Evolutionary conservation across 768 basidiomycete genomes (phyloP), one percentile per base, ranked within the genome.

Genomic region (Tricholoma hemisulphureum): DNA sequence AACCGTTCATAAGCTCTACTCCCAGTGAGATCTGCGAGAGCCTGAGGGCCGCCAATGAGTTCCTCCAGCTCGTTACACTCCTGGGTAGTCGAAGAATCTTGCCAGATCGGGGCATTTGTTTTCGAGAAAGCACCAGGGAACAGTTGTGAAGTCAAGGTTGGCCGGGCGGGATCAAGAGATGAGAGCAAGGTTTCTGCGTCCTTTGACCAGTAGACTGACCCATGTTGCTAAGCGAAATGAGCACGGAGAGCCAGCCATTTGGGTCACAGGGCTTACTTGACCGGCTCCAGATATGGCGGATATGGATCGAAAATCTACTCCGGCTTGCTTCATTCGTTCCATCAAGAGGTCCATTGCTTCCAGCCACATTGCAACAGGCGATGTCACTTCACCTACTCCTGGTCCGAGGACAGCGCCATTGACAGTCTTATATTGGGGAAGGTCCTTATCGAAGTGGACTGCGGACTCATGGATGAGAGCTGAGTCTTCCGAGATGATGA

Each of bases 1-100:
- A 96, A 96, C 10, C 93, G 81, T 66, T 93, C 90, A 66, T 95
- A 92, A 1, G 91, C 92, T 48, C 89, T 79, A 69, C 88, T 90
- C 5, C 93, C 93, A 7, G 89, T 89, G 11, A 88, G 71, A 67
- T 89, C 83, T 8, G 92, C 86, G 7, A 95, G 76, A 5, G 72
- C 81, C 58, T 89, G 87, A 0, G 87, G 71, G 4, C 91, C 90
- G 34, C 91, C 91, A 9, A 89, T 73, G 34, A 76, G 78, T 0
- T 75, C 78, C 65, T 93, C 89, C 41, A 95, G 73, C 57, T 77
- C 80, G 55, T 74, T 74, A 66, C 93, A 95, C 63, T 94, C 91
- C 41, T 74, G 71, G 0, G 85, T 87, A 0, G 92, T 94, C 0
- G 91, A 93, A 1, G 91, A 91, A 71, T 95, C 93, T 69, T 95